Evolutionary conservation across 192 early-diverging fungal genomes (phyloP).

Genomic region (Kappamyces sp.): DNA sequence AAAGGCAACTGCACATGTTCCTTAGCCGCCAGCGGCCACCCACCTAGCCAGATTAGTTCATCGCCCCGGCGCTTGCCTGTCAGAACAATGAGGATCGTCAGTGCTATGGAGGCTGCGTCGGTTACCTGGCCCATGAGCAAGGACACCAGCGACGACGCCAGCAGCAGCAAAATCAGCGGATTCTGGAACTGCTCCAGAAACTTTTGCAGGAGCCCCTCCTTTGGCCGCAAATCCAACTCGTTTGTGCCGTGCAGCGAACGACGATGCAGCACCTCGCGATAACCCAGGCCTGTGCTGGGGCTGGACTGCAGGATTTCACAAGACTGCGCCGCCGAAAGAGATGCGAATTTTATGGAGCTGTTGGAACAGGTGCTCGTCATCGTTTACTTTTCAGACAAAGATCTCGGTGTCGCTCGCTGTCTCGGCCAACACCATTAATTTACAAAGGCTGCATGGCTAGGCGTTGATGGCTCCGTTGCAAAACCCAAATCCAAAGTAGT

Average conservation of each 20-base stretch:
- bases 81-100: constrained; percentile 73
- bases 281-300: too few species aligned
- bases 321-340: too few species aligned
- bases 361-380: background rate
- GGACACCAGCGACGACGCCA: constrained; percentile 67
- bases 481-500: too few species aligned
- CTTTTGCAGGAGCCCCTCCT: constrained; percentile 62
- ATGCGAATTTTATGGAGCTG: too few species aligned
- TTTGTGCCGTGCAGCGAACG: constrained; percentile 52
- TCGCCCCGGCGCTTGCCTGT: constrained; percentile 41
- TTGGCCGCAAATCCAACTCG: constrained; percentile 61
- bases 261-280: background rate
- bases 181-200: constrained; percentile 85
- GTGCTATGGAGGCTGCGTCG: constrained; percentile 78
- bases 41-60: constrained; percentile 1
- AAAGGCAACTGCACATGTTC: constrained; percentile 62
- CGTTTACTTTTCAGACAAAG: too few species aligned
- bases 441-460: too few species aligned
- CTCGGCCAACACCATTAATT: too few species aligned
- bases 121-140: constrained; percentile 68
- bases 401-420: too few species aligned
- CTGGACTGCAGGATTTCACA: too few species aligned
- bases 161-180: constrained; percentile 72
- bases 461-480: too few species aligned
- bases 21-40: background rate